These are phyloP conservation scores for Delitschia confertaspora DNA, from an alignment of 495 filamentous ascomycete genomes.

Conservation along the genomic window DNA sequence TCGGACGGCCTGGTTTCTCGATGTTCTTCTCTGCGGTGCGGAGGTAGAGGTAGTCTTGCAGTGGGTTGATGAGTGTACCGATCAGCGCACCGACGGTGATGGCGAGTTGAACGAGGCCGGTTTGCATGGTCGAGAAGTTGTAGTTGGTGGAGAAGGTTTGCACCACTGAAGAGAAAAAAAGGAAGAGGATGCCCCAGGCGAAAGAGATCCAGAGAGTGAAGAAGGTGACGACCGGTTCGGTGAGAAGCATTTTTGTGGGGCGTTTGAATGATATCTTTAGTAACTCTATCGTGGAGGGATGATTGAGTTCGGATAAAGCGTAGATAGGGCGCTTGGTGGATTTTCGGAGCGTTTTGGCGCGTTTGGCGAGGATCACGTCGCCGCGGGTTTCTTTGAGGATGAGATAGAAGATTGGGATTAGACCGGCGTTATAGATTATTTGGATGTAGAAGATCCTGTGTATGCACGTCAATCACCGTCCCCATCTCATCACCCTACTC, in stretches of 20 bases:
- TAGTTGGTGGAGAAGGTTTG: constrained; percentile 34
- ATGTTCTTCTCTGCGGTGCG: constrained; percentile 24
- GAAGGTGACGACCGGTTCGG: constrained; percentile 17
- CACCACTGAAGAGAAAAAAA: constrained; percentile 9
- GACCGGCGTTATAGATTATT: constrained; percentile 11
- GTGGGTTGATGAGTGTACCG: constrained; percentile 41
- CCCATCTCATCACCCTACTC: too few species aligned
- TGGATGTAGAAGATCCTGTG: constrained; percentile 15
- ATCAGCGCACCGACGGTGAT: constrained; percentile 39
- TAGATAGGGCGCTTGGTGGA: constrained; percentile 35
- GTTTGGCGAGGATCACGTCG: constrained; percentile 18
- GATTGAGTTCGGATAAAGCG: constrained; percentile 29
- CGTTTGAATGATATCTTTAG: constrained; percentile 14
- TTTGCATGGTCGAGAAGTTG: constrained; percentile 33
- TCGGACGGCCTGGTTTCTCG: constrained; percentile 15
- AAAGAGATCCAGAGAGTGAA: constrained; percentile 22
- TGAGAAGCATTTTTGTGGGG: constrained; percentile 16
- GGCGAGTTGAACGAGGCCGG: constrained; percentile 37
- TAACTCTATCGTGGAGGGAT: not conserved
- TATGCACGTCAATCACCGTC: too few species aligned
- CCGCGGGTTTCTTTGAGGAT: constrained; percentile 11
- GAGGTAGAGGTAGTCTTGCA: constrained; percentile 38
- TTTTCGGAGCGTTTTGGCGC: constrained; percentile 6
- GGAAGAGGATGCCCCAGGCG: constrained; percentile 21
- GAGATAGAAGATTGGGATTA: constrained; percentile 11